Evolutionary conservation across 2,329 filamentous ascomycete species (phyloP).

Genomic region (Orbilia oligospora): DNA sequence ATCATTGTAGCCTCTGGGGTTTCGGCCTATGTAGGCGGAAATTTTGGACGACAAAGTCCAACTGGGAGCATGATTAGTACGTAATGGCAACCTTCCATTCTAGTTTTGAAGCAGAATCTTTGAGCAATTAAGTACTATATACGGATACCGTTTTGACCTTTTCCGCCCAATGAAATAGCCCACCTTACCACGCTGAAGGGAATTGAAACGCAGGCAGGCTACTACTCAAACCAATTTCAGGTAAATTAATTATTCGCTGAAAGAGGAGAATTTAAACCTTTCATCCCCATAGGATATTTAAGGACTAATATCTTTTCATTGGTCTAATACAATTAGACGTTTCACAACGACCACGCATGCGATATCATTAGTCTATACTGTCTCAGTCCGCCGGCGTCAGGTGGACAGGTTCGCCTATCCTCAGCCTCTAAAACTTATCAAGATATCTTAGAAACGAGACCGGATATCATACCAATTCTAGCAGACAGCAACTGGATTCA

Average conservation of each 20-base stretch:
- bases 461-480: neutral
- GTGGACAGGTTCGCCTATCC: constrained; percentile 2
- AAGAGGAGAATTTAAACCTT: neutral
- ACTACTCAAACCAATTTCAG: constrained; percentile 1
- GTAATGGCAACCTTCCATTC: neutral
- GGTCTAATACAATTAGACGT: neutral
- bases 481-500: constrained; percentile 1
- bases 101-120: neutral
- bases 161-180: constrained; percentile 4
- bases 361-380: neutral
- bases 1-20: neutral
- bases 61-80: constrained; percentile 5
- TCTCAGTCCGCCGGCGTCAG: constrained; percentile 1
- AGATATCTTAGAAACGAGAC: neutral
- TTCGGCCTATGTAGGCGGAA: constrained; percentile 2
- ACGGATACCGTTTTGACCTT: neutral
- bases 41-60: constrained; percentile 3
- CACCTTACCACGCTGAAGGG: neutral
- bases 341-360: constrained; percentile 4
- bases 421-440: constrained; percentile 5
- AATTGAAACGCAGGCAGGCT: constrained; percentile 6
- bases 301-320: neutral
- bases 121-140: too few species aligned
- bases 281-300: neutral
- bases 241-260: neutral